Evolutionary conservation across 1,284 basidiomycete species (phyloP).

Genomic region (Psilocybe mexicana): DNA sequence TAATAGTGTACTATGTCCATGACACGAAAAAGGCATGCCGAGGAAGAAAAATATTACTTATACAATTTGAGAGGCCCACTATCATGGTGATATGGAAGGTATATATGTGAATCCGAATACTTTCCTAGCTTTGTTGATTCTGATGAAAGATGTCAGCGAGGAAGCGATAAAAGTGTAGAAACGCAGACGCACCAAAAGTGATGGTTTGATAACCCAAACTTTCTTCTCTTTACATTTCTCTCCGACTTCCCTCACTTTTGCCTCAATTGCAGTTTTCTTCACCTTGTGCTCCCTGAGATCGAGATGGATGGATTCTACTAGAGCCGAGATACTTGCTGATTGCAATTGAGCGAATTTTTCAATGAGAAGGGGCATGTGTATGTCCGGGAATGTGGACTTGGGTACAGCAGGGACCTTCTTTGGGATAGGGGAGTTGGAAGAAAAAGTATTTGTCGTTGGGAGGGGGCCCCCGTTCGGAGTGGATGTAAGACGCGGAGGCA

Average conservation of each 20-base stretch:
- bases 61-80: too few species aligned
- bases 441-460: slow-evolving; percentile 9
- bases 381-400: slow-evolving; percentile 69
- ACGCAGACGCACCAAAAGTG: slow-evolving; percentile 23
- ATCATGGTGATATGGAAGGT: too few species aligned
- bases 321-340: slow-evolving; percentile 59
- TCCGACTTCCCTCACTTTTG: slow-evolving; percentile 71
- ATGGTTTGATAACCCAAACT: slow-evolving; percentile 65
- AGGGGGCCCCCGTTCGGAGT: slow-evolving; percentile 7
- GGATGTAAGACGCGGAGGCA: slow-evolving; percentile 35
- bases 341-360: slow-evolving; percentile 56
- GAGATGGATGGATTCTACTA: slow-evolving; percentile 72
- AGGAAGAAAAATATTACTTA: too few species aligned
- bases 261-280: slow-evolving; percentile 81
- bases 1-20: too few species aligned
- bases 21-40: too few species aligned
- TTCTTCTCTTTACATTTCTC: slow-evolving; percentile 72
- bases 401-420: slow-evolving; percentile 39
- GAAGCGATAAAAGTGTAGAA: not conserved
- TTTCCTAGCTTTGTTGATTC: too few species aligned
- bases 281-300: slow-evolving; percentile 66
- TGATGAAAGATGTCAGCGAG: too few species aligned
- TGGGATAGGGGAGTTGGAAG: slow-evolving; percentile 11
- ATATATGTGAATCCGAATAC: too few species aligned
- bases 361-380: slow-evolving; percentile 57